Evolutionary conservation across 805 yeast species (phyloP).

Genomic region (Yamadazyma sp.): DNA sequence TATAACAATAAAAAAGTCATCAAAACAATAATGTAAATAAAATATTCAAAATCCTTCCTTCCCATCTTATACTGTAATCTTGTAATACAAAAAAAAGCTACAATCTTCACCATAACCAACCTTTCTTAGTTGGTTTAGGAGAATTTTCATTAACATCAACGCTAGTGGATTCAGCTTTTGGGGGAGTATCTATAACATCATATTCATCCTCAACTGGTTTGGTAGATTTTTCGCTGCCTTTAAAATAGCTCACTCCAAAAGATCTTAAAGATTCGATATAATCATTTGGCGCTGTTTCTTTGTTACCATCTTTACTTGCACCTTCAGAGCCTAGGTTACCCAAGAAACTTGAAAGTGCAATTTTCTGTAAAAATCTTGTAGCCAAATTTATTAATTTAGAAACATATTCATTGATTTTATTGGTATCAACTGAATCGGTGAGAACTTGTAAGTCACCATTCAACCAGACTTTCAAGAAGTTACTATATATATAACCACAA

Average conservation of each 20-base stretch:
- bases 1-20: not conserved
- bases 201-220: constrained; percentile 29
- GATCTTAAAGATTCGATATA: constrained; percentile 2
- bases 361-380: constrained; percentile 1
- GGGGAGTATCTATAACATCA: constrained; percentile 41
- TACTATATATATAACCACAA: constrained; percentile 29
- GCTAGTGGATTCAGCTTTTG: constrained; percentile 6
- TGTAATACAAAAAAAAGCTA: too few species aligned
- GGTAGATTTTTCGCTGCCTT: not conserved
- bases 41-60: too few species aligned
- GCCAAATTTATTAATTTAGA: not conserved
- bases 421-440: constrained; percentile 4
- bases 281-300: constrained; percentile 1
- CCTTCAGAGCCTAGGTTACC: not conserved
- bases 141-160: not conserved
- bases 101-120: constrained; percentile 22
- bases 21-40: too few species aligned
- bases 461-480: constrained; percentile 25
- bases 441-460: constrained; percentile 16
- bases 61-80: too few species aligned
- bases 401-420: constrained; percentile 5
- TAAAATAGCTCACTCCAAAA: constrained; percentile 3
- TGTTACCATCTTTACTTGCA: not conserved
- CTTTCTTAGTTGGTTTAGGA: constrained; percentile 8
- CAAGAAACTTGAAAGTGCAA: constrained; percentile 1